A percentile compares a stretch with the other conserved stretches of the same genome.
These are phyloP conservation scores for Beverwykella pulmonaria DNA, from an alignment of 495 filamentous ascomycete genomes.

Conservation along the genomic window DNA sequence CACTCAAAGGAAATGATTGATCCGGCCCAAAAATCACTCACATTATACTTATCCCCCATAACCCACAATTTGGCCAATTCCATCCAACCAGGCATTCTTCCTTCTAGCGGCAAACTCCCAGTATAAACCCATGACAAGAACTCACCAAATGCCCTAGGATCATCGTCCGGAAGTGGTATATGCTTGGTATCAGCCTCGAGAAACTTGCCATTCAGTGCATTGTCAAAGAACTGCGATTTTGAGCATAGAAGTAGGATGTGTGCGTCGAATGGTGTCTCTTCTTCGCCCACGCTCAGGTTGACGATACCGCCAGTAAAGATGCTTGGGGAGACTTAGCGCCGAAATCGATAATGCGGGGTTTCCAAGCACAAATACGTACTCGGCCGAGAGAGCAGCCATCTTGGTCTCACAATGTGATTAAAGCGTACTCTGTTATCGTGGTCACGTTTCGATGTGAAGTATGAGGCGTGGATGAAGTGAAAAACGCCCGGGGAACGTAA, in stretches of 20 bases:
- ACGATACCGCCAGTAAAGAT: constrained; percentile 20
- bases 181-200: constrained; percentile 8
- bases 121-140: constrained; percentile 21
- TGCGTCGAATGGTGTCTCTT: constrained; percentile 15
- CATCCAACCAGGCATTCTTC: neutral
- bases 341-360: neutral
- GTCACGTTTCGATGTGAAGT: neutral
- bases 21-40: neutral
- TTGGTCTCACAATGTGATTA: neutral
- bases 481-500: too few species aligned
- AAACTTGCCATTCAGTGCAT: constrained; percentile 22
- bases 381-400: neutral
- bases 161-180: constrained; percentile 15
- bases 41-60: constrained; percentile 15
- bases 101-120: neutral
- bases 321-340: neutral
- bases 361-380: neutral
- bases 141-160: constrained; percentile 15
- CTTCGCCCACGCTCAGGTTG: constrained; percentile 3
- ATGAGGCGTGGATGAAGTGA: neutral
- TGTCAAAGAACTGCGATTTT: constrained; percentile 20
- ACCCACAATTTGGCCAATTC: constrained; percentile 15
- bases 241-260: constrained; percentile 18
- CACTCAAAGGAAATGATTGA: neutral
- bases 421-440: neutral